Evolutionary conservation across 2,329 filamentous ascomycete species (phyloP).

Genomic region (Immersiporthe knoxdaviesiana): DNA sequence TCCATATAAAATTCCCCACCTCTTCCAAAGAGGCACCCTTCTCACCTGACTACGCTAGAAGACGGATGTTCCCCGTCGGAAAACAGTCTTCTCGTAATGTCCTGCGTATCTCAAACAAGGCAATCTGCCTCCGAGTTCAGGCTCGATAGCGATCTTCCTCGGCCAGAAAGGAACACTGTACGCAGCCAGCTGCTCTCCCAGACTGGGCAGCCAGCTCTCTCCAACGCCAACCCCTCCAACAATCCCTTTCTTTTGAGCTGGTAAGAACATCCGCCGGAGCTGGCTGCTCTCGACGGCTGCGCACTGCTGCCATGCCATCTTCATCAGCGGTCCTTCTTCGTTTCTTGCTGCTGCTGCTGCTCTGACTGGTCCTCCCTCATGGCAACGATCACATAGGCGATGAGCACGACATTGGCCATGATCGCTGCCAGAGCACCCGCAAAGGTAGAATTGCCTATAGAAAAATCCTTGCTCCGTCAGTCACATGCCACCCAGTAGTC

Average conservation of each 20-base stretch:
- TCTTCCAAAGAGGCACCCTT: not conserved
- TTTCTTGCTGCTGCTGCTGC: conserved; percentile 44
- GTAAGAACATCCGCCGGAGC: not conserved
- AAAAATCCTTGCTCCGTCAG: too few relatives aligned
- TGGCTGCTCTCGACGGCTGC: not conserved
- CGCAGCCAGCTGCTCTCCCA: not conserved
- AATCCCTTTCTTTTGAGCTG: not conserved
- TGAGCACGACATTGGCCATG: conserved; percentile 86
- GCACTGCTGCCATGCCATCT: not conserved
- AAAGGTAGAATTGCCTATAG: conserved; percentile 76
- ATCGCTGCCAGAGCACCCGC: conserved; percentile 85
- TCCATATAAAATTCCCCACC: not conserved
- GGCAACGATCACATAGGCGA: conserved; percentile 89
- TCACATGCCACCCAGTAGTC: too few relatives aligned
- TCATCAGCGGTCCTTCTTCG: conserved; percentile 53
- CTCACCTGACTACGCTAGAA: not conserved
- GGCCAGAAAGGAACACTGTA: not conserved
- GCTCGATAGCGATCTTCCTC: not conserved
- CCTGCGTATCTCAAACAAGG: not conserved
- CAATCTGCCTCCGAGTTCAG: not conserved
- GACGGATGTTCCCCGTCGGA: not conserved
- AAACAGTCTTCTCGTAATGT: not conserved
- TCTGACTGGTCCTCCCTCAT: conserved; percentile 79
- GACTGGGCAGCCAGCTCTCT: not conserved
- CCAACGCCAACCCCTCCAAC: not conserved